These are phyloP conservation scores for Rhizopus arrhizus DNA, from an alignment of 371 early-diverging fungal species.

Conservation along the genomic window DNA sequence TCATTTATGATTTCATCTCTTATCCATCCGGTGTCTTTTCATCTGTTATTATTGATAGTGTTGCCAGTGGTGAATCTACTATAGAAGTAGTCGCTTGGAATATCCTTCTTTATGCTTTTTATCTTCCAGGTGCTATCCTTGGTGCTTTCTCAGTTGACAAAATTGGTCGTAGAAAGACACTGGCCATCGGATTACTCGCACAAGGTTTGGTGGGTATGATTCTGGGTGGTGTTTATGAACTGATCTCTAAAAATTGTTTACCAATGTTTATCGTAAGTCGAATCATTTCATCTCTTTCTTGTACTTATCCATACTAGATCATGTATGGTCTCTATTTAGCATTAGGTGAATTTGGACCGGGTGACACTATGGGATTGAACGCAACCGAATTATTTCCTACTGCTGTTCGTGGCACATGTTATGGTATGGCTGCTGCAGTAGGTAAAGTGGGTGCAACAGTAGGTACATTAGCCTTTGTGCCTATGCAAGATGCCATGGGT, in stretches of 20 bases:
- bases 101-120: slow-evolving; percentile 60
- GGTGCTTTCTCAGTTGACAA: slow-evolving; percentile 59
- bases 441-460: slow-evolving; percentile 61
- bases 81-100: slow-evolving; percentile 60
- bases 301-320: slow-evolving; percentile 21
- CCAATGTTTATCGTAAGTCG: slow-evolving; percentile 58
- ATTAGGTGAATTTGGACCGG: slow-evolving; percentile 65
- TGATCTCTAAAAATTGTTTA: slow-evolving; percentile 48
- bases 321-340: slow-evolving; percentile 65
- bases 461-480: slow-evolving; percentile 46
- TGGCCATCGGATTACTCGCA: slow-evolving; percentile 57
- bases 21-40: slow-evolving; percentile 64
- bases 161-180: slow-evolving; percentile 61
- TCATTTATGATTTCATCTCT: slow-evolving; percentile 66
- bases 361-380: slow-evolving; percentile 60
- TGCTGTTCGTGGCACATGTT: slow-evolving; percentile 64
- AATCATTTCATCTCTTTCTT: background rate
- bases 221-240: slow-evolving; percentile 55
- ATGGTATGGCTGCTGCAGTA: slow-evolving; percentile 63
- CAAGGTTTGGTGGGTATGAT: slow-evolving; percentile 64
- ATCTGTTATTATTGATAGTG: slow-evolving; percentile 53
- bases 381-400: slow-evolving; percentile 63
- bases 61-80: slow-evolving; percentile 43
- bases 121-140: slow-evolving; percentile 58
- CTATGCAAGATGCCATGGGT: slow-evolving; percentile 44